These are phyloP conservation scores for Xerocomellus intermedius DNA, from an alignment of 768 basidiomycete genomes.

Conservation along the genomic window DNA sequence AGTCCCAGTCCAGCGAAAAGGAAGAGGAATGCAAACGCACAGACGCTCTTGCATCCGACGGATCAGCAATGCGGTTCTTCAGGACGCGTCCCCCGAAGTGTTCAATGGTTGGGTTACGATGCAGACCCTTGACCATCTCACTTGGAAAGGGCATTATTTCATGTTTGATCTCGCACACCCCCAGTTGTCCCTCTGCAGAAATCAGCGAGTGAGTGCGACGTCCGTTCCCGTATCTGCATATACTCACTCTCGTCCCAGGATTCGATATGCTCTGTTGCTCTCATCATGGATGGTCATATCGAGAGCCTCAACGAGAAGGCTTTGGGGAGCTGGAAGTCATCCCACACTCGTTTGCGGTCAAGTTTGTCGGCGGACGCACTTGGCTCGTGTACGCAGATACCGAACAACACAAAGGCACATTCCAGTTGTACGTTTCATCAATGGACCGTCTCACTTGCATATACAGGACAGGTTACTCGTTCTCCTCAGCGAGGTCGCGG, in stretches of 20 bases:
- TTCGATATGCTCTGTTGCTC: conserved; percentile 24
- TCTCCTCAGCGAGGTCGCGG: conserved; percentile 30
- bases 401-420: conserved; percentile 60
- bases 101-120: conserved; percentile 61
- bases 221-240: neutral
- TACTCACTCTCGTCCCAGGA: conserved; percentile 26
- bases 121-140: conserved; percentile 50
- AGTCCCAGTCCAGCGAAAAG: conserved; percentile 44
- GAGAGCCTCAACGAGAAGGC: conserved; percentile 55
- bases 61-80: conserved; percentile 46
- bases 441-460: neutral
- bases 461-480: conserved; percentile 26
- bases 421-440: neutral
- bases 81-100: conserved; percentile 38
- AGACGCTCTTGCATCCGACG: conserved; percentile 41
- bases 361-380: conserved; percentile 48
- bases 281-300: conserved; percentile 48
- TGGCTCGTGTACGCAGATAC: conserved; percentile 64
- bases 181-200: conserved; percentile 47
- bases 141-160: conserved; percentile 67
- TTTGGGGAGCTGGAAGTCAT: conserved; percentile 67
- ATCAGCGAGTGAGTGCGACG: conserved; percentile 42
- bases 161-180: conserved; percentile 47
- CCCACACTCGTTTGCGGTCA: conserved; percentile 63
- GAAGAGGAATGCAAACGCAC: conserved; percentile 40